Percentiles rank a stretch among this genome's conserved stretches.
phyloP scores from a whole-genome alignment of 805 yeast species.

The Allodekkera sacchari region DNA sequence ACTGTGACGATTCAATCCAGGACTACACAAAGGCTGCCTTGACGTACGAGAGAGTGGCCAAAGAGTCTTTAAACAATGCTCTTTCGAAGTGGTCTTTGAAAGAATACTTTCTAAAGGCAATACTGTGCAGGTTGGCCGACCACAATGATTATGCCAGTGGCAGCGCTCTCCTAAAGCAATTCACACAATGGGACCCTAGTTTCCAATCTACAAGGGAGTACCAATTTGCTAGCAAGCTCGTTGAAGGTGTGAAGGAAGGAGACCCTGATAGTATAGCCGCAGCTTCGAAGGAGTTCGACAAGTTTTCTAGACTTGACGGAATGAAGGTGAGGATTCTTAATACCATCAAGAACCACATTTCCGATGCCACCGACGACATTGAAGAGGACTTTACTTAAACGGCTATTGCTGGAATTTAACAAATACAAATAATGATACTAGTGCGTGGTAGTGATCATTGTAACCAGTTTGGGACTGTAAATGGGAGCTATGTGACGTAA shows the following conservation, averaged over 20 bases:
- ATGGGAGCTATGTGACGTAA: no score
- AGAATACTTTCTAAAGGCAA: conserved; percentile 81
- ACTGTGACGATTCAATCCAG: conserved; percentile 55
- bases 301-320: conserved; percentile 79
- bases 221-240: conserved; percentile 54
- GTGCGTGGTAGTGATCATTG: no score
- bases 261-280: conserved; percentile 71
- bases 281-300: conserved; percentile 76
- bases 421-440: no score
- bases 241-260: conserved; percentile 70
- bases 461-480: no score
- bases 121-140: conserved; percentile 74
- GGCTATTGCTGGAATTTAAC: no score
- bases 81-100: conserved; percentile 86
- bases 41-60: conserved; percentile 70
- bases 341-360: conserved; percentile 55
- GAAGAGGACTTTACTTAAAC: conserved; percentile 29
- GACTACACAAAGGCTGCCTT: conserved; percentile 69
- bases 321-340: conserved; percentile 82
- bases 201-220: conserved; percentile 73
- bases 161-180: conserved; percentile 56
- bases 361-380: conserved; percentile 22
- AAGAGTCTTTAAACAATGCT: conserved; percentile 63
- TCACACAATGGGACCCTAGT: conserved; percentile 61
- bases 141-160: conserved; percentile 80